Percentiles rank a stretch among this genome's conserved stretches.
These are phyloP conservation scores for Blastobotrys petasosporus DNA, from an alignment of 1,139 yeast species.

Conservation along the genomic window DNA sequence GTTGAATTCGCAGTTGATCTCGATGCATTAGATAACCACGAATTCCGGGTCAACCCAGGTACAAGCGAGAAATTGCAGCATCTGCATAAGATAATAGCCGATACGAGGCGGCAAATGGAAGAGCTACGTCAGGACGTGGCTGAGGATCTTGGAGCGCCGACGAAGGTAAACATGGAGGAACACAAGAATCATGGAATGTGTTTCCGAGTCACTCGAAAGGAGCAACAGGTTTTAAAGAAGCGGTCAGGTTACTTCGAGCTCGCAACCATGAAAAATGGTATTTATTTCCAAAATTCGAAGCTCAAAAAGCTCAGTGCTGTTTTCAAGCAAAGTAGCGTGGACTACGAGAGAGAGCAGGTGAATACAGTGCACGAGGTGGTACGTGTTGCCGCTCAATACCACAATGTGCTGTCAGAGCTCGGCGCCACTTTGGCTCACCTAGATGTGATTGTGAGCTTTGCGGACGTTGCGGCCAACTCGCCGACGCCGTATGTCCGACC, in stretches of 20 bases:
- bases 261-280: slow-evolving; percentile 92
- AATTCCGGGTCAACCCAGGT: slow-evolving; percentile 82
- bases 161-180: slow-evolving; percentile 79
- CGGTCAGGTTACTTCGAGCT: slow-evolving; percentile 59
- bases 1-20: slow-evolving; percentile 91
- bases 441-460: slow-evolving; percentile 81
- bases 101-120: slow-evolving; percentile 50
- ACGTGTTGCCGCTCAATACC: slow-evolving; percentile 70
- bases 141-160: slow-evolving; percentile 75
- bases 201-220: slow-evolving; percentile 83
- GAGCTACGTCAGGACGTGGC: slow-evolving; percentile 59
- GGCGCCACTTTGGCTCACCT: slow-evolving; percentile 61
- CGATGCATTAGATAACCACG: slow-evolving; percentile 68
- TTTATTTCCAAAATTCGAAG: slow-evolving; percentile 70
- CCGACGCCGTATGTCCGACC: slow-evolving; percentile 81
- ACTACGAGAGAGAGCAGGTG: slow-evolving; percentile 69
- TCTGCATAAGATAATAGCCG: slow-evolving; percentile 53
- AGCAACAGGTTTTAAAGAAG: slow-evolving; percentile 71
- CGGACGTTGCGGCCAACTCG: slow-evolving; percentile 78
- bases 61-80: slow-evolving; percentile 71
- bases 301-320: slow-evolving; percentile 56
- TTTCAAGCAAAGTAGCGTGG: slow-evolving; percentile 52
- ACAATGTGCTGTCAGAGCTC: slow-evolving; percentile 65
- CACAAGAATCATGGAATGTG: slow-evolving; percentile 92
- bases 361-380: slow-evolving; percentile 78